Conservation (phyloP, 2,329 filamentous ascomycete species). For the Colletotrichum cuscutae region DNA sequence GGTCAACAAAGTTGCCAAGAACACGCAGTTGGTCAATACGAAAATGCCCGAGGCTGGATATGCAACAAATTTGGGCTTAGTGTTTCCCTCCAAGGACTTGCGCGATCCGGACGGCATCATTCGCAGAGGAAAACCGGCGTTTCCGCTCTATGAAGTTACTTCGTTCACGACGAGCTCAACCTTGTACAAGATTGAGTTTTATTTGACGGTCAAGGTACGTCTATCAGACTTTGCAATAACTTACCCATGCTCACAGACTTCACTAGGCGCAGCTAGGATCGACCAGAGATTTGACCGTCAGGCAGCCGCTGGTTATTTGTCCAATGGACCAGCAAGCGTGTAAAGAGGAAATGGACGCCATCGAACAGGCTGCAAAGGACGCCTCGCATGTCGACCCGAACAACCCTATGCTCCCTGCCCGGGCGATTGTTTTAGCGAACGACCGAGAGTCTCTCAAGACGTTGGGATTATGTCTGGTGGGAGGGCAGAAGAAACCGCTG, state of each 20-base stretch:
- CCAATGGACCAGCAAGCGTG: slow-evolving; percentile 94
- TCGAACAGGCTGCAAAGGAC: slow-evolving; percentile 94
- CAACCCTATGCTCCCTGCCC: slow-evolving; percentile 91
- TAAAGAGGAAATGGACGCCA: slow-evolving; percentile 98
- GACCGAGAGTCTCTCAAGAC: slow-evolving; percentile 74
- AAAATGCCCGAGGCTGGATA: slow-evolving; percentile 93
- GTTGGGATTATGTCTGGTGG: slow-evolving; percentile 72
- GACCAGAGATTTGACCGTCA: slow-evolving; percentile 86
- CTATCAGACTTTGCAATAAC: neutral
- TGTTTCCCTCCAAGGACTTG: slow-evolving; percentile 90
- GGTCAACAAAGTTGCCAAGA: slow-evolving; percentile 85
- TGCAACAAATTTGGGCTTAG: slow-evolving; percentile 89
- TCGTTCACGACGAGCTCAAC: slow-evolving; percentile 95
- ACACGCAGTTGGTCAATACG: slow-evolving; percentile 81
- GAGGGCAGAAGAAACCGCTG: slow-evolving; percentile 72
- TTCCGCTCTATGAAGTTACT: slow-evolving; percentile 87
- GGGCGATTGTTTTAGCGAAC: slow-evolving; percentile 81
- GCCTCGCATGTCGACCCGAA: slow-evolving; percentile 88
- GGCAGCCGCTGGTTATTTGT: slow-evolving; percentile 95
- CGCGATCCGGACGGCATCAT: slow-evolving; percentile 89
- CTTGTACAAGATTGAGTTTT: slow-evolving; percentile 99
- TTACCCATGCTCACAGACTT: slow-evolving; percentile 31
- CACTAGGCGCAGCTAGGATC: slow-evolving; percentile 85
- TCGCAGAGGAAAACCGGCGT: slow-evolving; percentile 84
- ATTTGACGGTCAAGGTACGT: slow-evolving; percentile 87